Conservation (phyloP, 2,329 filamentous ascomycete genomes). For the Diplodia scrobiculata region DNA sequence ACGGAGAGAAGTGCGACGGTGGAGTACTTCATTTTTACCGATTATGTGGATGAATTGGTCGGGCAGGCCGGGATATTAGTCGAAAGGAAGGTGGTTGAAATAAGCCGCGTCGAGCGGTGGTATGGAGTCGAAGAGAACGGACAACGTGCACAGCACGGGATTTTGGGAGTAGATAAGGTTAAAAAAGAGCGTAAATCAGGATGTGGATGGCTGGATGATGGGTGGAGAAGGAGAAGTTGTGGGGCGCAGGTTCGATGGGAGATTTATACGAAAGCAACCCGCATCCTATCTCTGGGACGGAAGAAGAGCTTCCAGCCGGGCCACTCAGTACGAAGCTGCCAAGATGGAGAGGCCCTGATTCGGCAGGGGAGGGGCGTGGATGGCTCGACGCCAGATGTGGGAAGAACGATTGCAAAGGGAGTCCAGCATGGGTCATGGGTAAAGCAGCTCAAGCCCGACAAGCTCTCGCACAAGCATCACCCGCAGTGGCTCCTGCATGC, state of each 20-base stretch:
- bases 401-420: background rate
- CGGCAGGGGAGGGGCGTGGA: background rate
- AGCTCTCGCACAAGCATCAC: slow-evolving; percentile 18
- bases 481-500: background rate
- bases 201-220: slow-evolving; percentile 10
- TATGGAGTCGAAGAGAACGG: slow-evolving; percentile 6
- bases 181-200: slow-evolving; percentile 22
- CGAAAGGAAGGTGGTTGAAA: slow-evolving; percentile 16
- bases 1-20: slow-evolving; percentile 34
- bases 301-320: background rate
- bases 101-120: slow-evolving; percentile 12
- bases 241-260: background rate
- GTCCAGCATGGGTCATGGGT: slow-evolving; percentile 10
- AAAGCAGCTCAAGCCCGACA: background rate
- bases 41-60: background rate
- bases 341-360: background rate
- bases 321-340: background rate
- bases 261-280: slow-evolving; percentile 1
- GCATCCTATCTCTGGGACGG: background rate
- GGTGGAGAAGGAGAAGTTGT: background rate
- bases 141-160: slow-evolving; percentile 16
- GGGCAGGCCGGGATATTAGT: background rate
- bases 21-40: slow-evolving; percentile 36
- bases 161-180: slow-evolving; percentile 14
- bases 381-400: slow-evolving; percentile 5